Percentiles rank a stretch among this genome's conserved stretches.
Conservation (phyloP, 2,329 filamentous ascomycete species). For the Fusarium sp. region DNA sequence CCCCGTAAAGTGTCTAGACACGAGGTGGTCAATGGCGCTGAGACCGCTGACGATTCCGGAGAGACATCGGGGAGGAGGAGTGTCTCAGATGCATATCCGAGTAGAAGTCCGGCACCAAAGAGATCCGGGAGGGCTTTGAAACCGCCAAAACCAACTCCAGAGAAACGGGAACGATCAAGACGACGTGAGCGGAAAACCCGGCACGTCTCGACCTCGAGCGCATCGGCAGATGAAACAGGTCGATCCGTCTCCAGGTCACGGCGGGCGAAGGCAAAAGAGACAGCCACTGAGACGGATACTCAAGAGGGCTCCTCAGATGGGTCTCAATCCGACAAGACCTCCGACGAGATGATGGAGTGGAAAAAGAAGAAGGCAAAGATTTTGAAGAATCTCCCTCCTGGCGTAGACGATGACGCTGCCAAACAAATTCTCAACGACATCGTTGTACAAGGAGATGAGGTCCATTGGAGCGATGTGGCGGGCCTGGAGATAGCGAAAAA, state of each 20-base stretch:
- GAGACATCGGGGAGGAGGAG: constrained; percentile 35
- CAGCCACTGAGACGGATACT: constrained; percentile 55
- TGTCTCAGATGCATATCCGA: constrained; percentile 24
- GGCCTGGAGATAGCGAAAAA: constrained; percentile 91
- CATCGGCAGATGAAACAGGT: constrained; percentile 42
- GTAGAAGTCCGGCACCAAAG: constrained; percentile 32
- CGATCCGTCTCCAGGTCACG: constrained; percentile 42
- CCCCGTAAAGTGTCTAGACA: constrained; percentile 35
- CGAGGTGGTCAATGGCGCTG: constrained; percentile 28
- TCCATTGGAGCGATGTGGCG: constrained; percentile 94
- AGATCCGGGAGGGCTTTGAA: constrained; percentile 26
- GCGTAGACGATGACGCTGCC: constrained; percentile 84
- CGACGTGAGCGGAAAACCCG: constrained; percentile 35
- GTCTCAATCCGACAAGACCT: constrained; percentile 55
- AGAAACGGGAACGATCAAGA: constrained; percentile 33
- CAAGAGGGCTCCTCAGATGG: constrained; percentile 62
- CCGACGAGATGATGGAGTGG: constrained; percentile 63
- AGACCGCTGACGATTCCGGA: constrained; percentile 39
- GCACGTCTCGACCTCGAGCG: constrained; percentile 43
- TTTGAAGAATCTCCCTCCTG: constrained; percentile 82
- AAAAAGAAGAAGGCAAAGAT: constrained; percentile 73
- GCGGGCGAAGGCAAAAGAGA: constrained; percentile 48
- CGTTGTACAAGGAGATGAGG: constrained; percentile 92
- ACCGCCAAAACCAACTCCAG: constrained; percentile 25
- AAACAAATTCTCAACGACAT: constrained; percentile 97